A percentile compares a stretch with the other conserved stretches of the same genome.
phyloP scores from a whole-genome alignment of 495 filamentous ascomycete genomes.

The Tuber umbilicatum region DNA sequence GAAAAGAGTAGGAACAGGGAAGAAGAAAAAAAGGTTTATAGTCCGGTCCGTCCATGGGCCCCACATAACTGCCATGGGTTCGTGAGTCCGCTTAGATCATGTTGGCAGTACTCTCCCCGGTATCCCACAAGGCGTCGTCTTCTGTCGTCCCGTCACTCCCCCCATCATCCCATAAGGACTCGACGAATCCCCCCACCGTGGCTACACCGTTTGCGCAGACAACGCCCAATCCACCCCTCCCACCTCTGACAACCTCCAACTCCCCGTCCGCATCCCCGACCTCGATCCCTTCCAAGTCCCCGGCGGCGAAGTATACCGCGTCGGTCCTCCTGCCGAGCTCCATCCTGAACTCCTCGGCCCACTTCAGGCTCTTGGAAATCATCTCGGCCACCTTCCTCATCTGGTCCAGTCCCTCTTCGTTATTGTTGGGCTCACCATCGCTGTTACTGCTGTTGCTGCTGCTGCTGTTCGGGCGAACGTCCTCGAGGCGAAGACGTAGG shows the following conservation, averaged over 20 bases:
- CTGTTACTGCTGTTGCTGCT: neutral
- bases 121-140: neutral
- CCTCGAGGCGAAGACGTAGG: neutral
- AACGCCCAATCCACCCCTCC: neutral
- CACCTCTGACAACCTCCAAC: neutral
- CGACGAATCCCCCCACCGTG: neutral
- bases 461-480: neutral
- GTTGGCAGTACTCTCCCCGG: neutral
- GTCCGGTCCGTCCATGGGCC: neutral
- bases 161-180: neutral
- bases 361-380: neutral
- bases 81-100: neutral
- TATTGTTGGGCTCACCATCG: neutral
- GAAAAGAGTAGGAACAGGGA: neutral
- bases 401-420: neutral
- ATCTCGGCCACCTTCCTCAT: neutral
- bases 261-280: neutral
- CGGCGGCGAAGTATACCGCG: neutral
- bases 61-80: neutral
- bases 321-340: neutral
- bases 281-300: neutral
- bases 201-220: neutral
- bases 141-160: neutral
- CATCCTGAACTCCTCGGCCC: neutral
- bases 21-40: neutral